phyloP scores from a whole-genome alignment of 2,329 filamentous ascomycete species.

The Polychaeton citri region DNA sequence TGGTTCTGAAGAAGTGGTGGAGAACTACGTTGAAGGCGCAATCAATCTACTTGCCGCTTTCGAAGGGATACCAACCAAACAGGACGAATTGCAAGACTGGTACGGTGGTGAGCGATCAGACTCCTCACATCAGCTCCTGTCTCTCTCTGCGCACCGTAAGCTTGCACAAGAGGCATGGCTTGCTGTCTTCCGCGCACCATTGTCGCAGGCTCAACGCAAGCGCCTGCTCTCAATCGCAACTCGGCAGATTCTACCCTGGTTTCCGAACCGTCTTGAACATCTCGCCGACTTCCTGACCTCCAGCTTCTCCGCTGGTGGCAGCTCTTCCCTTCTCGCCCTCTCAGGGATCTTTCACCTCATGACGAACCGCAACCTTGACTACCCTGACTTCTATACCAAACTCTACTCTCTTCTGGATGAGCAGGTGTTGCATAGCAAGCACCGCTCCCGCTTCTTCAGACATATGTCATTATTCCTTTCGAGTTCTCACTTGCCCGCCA shows the following conservation, averaged over 20 bases:
- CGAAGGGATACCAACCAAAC: slow-evolving; percentile 55
- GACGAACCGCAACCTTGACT: slow-evolving; percentile 85
- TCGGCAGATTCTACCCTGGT: slow-evolving; percentile 74
- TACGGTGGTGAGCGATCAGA: slow-evolving; percentile 44
- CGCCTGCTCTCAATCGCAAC: slow-evolving; percentile 62
- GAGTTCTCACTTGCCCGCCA: slow-evolving; percentile 83
- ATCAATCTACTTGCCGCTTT: slow-evolving; percentile 53
- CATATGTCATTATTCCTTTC: slow-evolving; percentile 79
- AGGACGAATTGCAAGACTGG: slow-evolving; percentile 54
- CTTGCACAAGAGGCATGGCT: slow-evolving; percentile 81
- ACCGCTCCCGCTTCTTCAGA: slow-evolving; percentile 86
- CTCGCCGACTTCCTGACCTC: slow-evolving; percentile 96
- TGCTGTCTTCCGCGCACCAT: slow-evolving; percentile 53
- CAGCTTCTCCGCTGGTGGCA: slow-evolving; percentile 76
- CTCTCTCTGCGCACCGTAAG: slow-evolving; percentile 58
- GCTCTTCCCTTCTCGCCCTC: slow-evolving; percentile 73
- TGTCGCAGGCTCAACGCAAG: slow-evolving; percentile 66
- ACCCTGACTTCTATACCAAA: slow-evolving; percentile 69
- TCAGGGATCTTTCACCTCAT: slow-evolving; percentile 94
- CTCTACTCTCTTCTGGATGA: slow-evolving; percentile 85
- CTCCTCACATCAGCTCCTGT: slow-evolving; percentile 47
- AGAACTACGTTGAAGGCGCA: slow-evolving; percentile 40
- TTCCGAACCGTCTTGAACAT: slow-evolving; percentile 63
- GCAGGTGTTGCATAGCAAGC: slow-evolving; percentile 80
- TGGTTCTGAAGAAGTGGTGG: slow-evolving; percentile 8